A percentile compares a stretch with the other conserved stretches of the same genome.
Conservation (phyloP, 2,329 filamentous ascomycete genomes). For the Epichloe elymi region DNA sequence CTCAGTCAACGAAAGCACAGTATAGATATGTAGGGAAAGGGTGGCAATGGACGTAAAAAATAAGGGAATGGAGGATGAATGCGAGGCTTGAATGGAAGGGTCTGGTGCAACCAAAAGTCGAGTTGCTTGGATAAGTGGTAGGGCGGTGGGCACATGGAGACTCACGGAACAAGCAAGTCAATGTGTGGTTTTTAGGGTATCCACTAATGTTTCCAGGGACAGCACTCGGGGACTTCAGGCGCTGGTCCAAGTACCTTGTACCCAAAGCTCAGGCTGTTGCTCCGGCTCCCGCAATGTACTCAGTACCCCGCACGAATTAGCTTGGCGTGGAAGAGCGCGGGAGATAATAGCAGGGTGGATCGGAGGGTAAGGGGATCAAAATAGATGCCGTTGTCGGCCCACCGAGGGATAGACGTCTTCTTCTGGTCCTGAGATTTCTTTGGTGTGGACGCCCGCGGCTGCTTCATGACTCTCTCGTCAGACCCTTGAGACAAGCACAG, state of each 20-base stretch:
- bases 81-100: background rate
- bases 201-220: too few species aligned
- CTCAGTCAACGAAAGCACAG: background rate
- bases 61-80: background rate
- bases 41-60: background rate
- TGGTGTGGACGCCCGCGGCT: too few species aligned
- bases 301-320: too few species aligned
- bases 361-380: slow-evolving; percentile 1
- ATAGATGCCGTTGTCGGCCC: background rate
- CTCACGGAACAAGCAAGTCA: background rate
- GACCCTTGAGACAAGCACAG: too few species aligned
- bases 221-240: too few species aligned
- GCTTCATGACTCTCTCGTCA: background rate
- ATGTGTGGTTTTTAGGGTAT: too few species aligned
- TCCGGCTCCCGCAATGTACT: accelerated
- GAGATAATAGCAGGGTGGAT: background rate
- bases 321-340: too few species aligned
- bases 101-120: background rate
- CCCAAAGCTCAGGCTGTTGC: too few species aligned
- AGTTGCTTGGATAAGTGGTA: background rate
- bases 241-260: too few species aligned
- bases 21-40: background rate
- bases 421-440: too few species aligned
- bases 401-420: background rate
- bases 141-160: slow-evolving; percentile 1